Base-by-base conservation (phyloP, 176 grass and related monocot genomes). In the Bromus sterilis region DNA sequence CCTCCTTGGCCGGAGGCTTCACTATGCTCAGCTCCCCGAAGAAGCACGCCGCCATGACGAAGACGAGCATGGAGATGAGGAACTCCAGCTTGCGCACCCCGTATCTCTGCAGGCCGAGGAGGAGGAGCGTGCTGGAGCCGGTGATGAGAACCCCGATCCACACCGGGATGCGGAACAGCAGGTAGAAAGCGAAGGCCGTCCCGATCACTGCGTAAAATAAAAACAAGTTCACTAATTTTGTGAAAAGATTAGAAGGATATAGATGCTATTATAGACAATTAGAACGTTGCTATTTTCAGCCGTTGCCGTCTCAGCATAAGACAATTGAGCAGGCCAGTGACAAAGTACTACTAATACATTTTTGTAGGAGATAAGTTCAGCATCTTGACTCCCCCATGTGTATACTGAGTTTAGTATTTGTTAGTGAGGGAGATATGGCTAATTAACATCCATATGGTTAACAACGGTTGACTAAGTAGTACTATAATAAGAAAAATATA, bases 111-210 rank as follows among this genome's bases (percentile, higher is more conserved):
- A 98, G 64, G 2, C 92, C 92, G 7, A 98, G 83, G 2, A 98
- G 90, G 7, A 98, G 71, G 0, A 98, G 92, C 32, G 95, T 95
- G 66, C 92, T 98, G 20, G 90, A 69, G 15, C 95, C 95, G 7
- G 95, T 94, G 71, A 98, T 98, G 16, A 98, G 95, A 63, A 98
- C 95, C 24, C 95, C 95, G 13, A 59, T 82, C 95, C 95, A 98
- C 11, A 98, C 28, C 0, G 95, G 95, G 29, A 98, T 98, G 66
- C 81, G 86, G 51, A 98, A 98, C 56, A 98, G 56, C 25, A 98
- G 86, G 60, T 98, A 91, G 69, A 98, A 86, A 56, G 92, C 90
- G 41, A 98, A 98, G 18, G 90, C 95, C 73, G 92, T 94, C 28
- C 92, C 89, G 31, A 94, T 91, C 21, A 94, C 92, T 94, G 81